phyloP scores from a whole-genome alignment of 169 alveolate species.

The Plasmodium coatneyi region DNA sequence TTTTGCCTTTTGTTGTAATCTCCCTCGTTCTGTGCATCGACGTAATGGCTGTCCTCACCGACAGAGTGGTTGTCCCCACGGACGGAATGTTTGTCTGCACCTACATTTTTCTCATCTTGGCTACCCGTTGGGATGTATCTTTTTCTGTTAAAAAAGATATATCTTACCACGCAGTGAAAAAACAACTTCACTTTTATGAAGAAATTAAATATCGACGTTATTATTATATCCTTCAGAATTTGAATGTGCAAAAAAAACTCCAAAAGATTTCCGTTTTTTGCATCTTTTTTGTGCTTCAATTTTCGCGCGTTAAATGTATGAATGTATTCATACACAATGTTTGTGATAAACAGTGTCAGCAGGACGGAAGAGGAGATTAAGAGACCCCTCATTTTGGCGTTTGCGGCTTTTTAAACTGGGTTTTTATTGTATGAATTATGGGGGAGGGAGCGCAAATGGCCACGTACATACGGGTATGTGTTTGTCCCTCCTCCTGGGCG shows the following conservation, averaged over 20 bases:
- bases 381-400: neutral
- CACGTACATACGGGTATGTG: neutral
- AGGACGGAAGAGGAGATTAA: neutral
- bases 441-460: neutral
- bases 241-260: conserved; percentile 31
- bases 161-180: neutral
- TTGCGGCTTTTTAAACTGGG: neutral
- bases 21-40: neutral
- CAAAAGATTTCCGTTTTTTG: neutral
- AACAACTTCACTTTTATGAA: conserved; percentile 10
- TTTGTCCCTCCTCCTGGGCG: neutral
- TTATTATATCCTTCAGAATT: conserved; percentile 9
- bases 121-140: neutral
- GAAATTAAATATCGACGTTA: conserved; percentile 1
- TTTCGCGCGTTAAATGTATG: conserved; percentile 16
- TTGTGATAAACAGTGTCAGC: neutral
- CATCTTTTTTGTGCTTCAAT: neutral
- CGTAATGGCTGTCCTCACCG: neutral
- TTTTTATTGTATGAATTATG: neutral
- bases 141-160: neutral
- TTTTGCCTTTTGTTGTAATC: neutral
- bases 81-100: neutral
- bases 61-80: neutral
- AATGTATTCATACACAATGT: conserved; percentile 22
- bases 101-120: neutral